Percentiles rank a stretch among this genome's conserved stretches.
These are phyloP conservation scores for Opeltia flavorubescens DNA, from an alignment of 495 filamentous ascomycete species.

Conservation along the genomic window DNA sequence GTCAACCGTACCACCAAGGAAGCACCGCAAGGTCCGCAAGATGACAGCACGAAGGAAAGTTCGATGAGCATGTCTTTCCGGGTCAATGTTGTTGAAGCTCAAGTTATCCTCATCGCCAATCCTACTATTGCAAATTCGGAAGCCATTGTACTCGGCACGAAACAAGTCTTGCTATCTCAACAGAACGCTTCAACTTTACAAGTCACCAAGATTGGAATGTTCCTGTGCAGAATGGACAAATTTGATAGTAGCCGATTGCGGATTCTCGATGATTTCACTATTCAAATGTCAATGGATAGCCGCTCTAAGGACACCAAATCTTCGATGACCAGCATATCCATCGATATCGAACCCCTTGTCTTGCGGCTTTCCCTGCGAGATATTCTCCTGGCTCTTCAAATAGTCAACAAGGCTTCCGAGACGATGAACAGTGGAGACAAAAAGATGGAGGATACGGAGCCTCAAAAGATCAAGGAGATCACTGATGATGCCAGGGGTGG, in stretches of 20 bases:
- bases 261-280: conserved; percentile 88
- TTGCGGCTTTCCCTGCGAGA: conserved; percentile 83
- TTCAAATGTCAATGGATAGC: conserved; percentile 80
- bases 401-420: conserved; percentile 83
- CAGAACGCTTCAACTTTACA: conserved; percentile 91
- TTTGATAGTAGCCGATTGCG: conserved; percentile 77
- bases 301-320: conserved; percentile 50
- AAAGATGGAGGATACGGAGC: conserved; percentile 35
- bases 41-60: conserved; percentile 6
- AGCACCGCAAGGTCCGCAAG: conserved; percentile 20
- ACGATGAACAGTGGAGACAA: conserved; percentile 43
- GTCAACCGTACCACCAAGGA: conserved; percentile 12
- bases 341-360: conserved; percentile 86
- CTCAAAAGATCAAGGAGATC: conserved; percentile 52
- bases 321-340: conserved; percentile 59
- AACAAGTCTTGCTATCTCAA: conserved; percentile 82
- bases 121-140: conserved; percentile 79
- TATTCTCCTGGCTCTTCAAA: conserved; percentile 86
- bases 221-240: conserved; percentile 94
- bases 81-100: conserved; percentile 86
- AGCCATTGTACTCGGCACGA: conserved; percentile 87
- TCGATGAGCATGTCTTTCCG: conserved; percentile 72
- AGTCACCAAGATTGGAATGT: conserved; percentile 89
- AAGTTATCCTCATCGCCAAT: conserved; percentile 91
- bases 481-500: conserved; percentile 28